Evolutionary conservation across 2,329 filamentous ascomycete genomes (phyloP).

Genomic region (Cordyceps militaris): DNA sequence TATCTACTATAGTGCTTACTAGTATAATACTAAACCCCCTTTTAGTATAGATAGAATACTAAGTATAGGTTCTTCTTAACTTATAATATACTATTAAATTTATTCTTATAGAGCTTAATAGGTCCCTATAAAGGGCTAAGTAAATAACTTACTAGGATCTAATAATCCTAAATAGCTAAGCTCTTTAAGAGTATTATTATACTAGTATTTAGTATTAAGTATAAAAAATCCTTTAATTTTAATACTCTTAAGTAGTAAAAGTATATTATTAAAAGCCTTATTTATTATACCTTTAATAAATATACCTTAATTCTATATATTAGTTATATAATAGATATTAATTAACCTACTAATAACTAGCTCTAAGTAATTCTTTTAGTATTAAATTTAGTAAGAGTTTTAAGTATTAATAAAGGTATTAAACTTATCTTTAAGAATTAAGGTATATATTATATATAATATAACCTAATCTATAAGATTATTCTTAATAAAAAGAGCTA

Average conservation of each 20-base stretch:
- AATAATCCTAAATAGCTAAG: too few species aligned
- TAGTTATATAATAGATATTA: background rate
- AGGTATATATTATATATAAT: background rate
- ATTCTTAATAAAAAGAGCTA: background rate
- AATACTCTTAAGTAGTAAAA: background rate
- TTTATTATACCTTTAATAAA: background rate
- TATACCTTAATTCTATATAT: background rate
- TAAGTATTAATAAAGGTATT: background rate
- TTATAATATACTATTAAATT: too few species aligned
- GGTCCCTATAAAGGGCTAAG: too few species aligned
- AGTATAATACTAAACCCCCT: too few species aligned
- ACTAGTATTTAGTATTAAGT: background rate
- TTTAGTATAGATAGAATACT: too few species aligned
- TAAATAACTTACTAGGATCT: too few species aligned
- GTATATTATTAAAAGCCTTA: background rate
- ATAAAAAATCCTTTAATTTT: background rate
- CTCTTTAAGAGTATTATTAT: too few species aligned
- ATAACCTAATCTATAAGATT: background rate
- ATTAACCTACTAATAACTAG: background rate
- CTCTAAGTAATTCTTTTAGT: background rate
- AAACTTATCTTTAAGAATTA: background rate
- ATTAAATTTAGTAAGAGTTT: background rate
- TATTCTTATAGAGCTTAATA: too few species aligned
- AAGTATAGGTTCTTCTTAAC: too few species aligned
- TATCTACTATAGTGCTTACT: too few species aligned